Percentiles rank a stretch among this genome's conserved stretches.
phyloP scores from a whole-genome alignment of 164 flowering plant species.

The Akebia trifoliata region DNA sequence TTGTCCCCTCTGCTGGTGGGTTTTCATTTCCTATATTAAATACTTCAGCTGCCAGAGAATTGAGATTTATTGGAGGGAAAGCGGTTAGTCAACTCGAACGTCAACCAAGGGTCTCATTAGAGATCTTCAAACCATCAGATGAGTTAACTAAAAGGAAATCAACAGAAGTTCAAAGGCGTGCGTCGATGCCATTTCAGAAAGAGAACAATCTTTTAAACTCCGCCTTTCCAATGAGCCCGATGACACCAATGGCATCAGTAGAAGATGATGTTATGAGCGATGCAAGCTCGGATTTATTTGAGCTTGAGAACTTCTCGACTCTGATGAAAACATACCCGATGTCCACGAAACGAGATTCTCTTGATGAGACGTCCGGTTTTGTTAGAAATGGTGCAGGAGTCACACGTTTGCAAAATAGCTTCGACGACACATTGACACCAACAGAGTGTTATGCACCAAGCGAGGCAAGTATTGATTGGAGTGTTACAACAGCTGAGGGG shows the following conservation, averaged over 20 bases:
- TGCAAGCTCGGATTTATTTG: constrained; percentile 7
- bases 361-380: neutral
- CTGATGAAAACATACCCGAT: neutral
- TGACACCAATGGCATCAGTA: neutral
- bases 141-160: neutral
- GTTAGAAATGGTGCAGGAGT: neutral
- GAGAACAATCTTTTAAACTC: neutral
- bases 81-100: constrained; percentile 15
- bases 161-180: neutral
- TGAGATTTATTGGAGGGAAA: neutral
- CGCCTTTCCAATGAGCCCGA: neutral
- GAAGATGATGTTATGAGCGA: constrained; percentile 8
- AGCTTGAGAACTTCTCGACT: constrained; percentile 7
- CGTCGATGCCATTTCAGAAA: neutral
- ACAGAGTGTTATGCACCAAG: constrained; percentile 45
- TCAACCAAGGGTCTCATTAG: constrained; percentile 50
- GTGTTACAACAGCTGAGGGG: constrained; percentile 89
- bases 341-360: neutral
- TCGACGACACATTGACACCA: neutral
- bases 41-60: constrained; percentile 14
- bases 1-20: constrained; percentile 22
- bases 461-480: constrained; percentile 88
- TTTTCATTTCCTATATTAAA: constrained; percentile 50
- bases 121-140: constrained; percentile 38
- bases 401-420: neutral